Base-by-base conservation (phyloP, 306 rosid genomes). In the Cucumis hystrix region DNA sequence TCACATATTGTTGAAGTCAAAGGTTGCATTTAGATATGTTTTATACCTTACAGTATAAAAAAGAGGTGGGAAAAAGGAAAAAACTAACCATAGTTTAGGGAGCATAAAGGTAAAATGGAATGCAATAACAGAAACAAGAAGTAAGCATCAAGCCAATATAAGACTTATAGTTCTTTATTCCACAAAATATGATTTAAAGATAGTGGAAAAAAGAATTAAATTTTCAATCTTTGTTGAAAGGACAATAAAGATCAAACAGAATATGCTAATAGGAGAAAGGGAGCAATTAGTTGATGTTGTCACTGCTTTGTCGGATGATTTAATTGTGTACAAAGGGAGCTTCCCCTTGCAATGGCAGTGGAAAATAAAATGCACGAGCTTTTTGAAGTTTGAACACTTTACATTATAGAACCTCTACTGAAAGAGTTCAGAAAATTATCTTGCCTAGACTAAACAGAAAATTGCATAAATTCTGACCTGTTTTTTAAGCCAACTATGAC, bases 401-500 rank as follows among this genome's bases (percentile, higher is more conserved):
- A 65, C 10, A 37, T 65, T 65, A 37, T 45, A 45, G 23, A 69
- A 69, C 57, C 37, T 43, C 6, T 10, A 68, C 18, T 40, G 8
- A 67, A 18, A n/a, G 51, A 41, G 20, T 10, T 41, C 30, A 41
- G 28, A 7, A 40, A 67, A n/a, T 17, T 33, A 8, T 25, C 35
- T 6, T 47, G 43, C 39, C 14, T 55, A 37, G 33, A 49, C 61
- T n/a, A 61, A 28, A 76, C 21, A 67, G 18, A 51, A 20, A 39
- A 1, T 8, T 37, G 74, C 18, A 33, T 43, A 39, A 56, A 35
- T 10, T 14, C 83, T 21, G 18, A 94, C 97, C 96, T 84, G 81
- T 30, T 81, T 79, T 84, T 87, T 87, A 68, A 79, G 47, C 88
- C 84, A 91, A 80, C 97, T 91, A 72, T 87, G 90, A 73, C 93